Evolutionary conservation across 2,329 filamentous ascomycete genomes (phyloP).

Genomic region (Trichophyton mentagrophytes): DNA sequence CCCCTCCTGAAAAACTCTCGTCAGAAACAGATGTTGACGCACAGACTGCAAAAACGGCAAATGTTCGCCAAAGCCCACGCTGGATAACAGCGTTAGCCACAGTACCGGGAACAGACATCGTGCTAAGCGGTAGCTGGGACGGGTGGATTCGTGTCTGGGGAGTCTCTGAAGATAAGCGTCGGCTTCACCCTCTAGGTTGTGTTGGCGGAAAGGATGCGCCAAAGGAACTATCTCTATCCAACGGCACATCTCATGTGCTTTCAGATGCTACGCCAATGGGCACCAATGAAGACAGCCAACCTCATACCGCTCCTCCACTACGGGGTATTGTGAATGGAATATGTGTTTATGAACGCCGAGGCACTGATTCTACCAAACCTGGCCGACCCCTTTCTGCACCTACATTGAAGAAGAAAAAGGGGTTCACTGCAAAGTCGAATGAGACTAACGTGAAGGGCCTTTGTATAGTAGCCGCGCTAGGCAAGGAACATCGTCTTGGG

Average conservation of each 20-base stretch:
- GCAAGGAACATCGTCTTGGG: slow-evolving; percentile 74
- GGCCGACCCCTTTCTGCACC: slow-evolving; percentile 9
- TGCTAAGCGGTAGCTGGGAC: slow-evolving; percentile 91
- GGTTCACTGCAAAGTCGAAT: slow-evolving; percentile 13
- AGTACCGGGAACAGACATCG: slow-evolving; percentile 78
- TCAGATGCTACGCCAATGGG: background rate
- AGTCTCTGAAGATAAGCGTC: slow-evolving; percentile 68
- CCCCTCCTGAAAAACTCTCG: slow-evolving; percentile 55
- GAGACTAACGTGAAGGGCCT: slow-evolving; percentile 42
- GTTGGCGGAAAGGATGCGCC: slow-evolving; percentile 36
- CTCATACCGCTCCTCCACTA: slow-evolving; percentile 32
- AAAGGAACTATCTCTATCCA: slow-evolving; percentile 10
- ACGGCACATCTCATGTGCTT: background rate
- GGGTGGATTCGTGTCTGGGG: slow-evolving; percentile 77
- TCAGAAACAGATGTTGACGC: slow-evolving; percentile 56
- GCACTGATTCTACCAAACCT: slow-evolving; percentile 16
- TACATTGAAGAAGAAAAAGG: slow-evolving; percentile 14
- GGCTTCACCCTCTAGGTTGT: slow-evolving; percentile 58
- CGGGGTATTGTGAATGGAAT: slow-evolving; percentile 81
- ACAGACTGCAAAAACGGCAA: slow-evolving; percentile 31
- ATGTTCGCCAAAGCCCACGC: slow-evolving; percentile 52
- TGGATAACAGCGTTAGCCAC: slow-evolving; percentile 83
- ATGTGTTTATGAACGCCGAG: slow-evolving; percentile 68
- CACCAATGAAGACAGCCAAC: slow-evolving; percentile 13
- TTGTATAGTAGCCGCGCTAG: slow-evolving; percentile 73